Base-by-base conservation (phyloP, 192 early-diverging fungal genomes). In the Funneliformis mosseae region DNA sequence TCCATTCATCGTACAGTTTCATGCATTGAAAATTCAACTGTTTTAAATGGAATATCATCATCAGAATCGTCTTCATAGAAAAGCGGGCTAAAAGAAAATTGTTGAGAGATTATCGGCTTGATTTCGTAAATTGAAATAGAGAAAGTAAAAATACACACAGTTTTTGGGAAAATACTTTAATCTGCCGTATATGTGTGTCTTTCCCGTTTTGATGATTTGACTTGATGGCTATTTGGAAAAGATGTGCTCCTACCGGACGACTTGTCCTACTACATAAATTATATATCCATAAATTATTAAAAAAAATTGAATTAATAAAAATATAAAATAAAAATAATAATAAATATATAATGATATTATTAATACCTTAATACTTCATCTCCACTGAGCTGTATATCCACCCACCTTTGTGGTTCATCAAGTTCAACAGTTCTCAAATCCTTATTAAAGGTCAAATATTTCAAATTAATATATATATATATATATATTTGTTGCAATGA, bases 191-290 rank as follows among this genome's bases (percentile, higher is more conserved):
- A 81, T 96, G 96, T 0, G 93, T 94, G 83, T 97, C 96, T 78
- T 92, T 92, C 23, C 96, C 96, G 75, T 94, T 92, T 79, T 92
- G 92, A 70, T 94, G 92, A 78, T 96, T 96, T 6, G 84, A 82
- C 3, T 92, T 74, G 14, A 97, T 84, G 9, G 85, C 85, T 25
- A 97, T 82, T 81, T 96, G 96, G 16, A 97, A 74, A 28, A 92
- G 63, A 80, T 91, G 86, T 0, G 90, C 87, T 8, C 88, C 86
- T 33, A 95, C 81, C 2, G 92, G 91, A 69, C 84, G 83, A 74
- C 84, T 85, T 63, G 68, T 83, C 9, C 25, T 38, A 73, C 27
- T 74, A 71, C 2, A n/a, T 8, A 42, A 8, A 21, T 23, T 42
- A 81, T 5, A 9, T 62, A 62, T 1, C 0, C 12, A 55, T 45